phyloP scores from a whole-genome alignment of 192 early-diverging fungal species.

The Coemansia interrupta region DNA sequence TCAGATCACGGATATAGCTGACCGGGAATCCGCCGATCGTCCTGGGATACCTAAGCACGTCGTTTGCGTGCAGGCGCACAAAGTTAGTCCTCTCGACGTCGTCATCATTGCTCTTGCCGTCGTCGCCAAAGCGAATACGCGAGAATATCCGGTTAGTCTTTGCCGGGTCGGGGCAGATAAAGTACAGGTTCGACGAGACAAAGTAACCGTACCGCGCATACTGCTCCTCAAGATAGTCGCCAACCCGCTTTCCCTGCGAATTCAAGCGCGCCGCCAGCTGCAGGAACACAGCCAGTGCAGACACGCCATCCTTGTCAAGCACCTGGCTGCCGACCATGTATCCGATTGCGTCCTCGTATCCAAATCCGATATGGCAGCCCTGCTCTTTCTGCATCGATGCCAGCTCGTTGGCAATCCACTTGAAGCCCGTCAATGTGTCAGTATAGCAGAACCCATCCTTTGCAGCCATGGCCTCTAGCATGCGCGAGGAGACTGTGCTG shows the following conservation, averaged over 20 bases:
- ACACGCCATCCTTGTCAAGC: slow-evolving; percentile 90
- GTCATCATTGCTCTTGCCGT: neutral
- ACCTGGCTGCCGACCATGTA: slow-evolving; percentile 77
- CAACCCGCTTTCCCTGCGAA: slow-evolving; percentile 59
- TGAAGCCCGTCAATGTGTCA: slow-evolving; percentile 94
- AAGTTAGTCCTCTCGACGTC: slow-evolving; percentile 22
- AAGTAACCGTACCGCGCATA: slow-evolving; percentile 80
- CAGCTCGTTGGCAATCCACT: slow-evolving; percentile 88
- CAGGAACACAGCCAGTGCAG: slow-evolving; percentile 74
- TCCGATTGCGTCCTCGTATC: slow-evolving; percentile 93
- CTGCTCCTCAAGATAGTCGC: slow-evolving; percentile 67
- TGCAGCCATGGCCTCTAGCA: slow-evolving; percentile 71
- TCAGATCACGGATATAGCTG: slow-evolving; percentile 78
- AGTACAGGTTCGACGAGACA: slow-evolving; percentile 83
- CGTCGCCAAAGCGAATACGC: slow-evolving; percentile 72
- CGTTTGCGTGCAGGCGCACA: slow-evolving; percentile 7
- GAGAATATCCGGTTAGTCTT: slow-evolving; percentile 74
- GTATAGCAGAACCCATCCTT: slow-evolving; percentile 77
- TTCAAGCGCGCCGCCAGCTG: slow-evolving; percentile 70
- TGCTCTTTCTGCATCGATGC: slow-evolving; percentile 58
- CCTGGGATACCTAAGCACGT: slow-evolving; percentile 67
- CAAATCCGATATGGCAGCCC: slow-evolving; percentile 72
- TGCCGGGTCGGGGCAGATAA: slow-evolving; percentile 71
- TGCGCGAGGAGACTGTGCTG: slow-evolving; percentile 84
- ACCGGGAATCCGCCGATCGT: slow-evolving; percentile 67